These are phyloP conservation scores for Hibiscus trionum DNA, from an alignment of 345 rosid genomes.

Conservation along the genomic window DNA sequence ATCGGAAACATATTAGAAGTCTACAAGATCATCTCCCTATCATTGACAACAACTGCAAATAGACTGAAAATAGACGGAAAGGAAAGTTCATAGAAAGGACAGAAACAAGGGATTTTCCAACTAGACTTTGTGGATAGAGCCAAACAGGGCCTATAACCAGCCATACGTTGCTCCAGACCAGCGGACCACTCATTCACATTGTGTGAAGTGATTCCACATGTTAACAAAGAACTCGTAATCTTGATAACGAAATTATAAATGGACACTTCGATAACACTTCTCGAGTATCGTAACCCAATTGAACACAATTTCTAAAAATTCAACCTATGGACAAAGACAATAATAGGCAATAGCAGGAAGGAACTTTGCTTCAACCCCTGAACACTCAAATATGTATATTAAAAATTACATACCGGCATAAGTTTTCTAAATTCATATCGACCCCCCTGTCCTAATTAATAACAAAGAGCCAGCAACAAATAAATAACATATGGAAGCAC, in stretches of 20 bases:
- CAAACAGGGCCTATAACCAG: not conserved
- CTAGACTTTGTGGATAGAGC: not conserved
- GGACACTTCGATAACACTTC: not conserved
- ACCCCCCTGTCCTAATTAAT: not conserved
- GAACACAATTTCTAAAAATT: not conserved
- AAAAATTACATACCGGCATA: not conserved
- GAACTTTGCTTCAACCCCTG: not conserved
- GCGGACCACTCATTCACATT: not conserved
- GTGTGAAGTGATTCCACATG: not conserved
- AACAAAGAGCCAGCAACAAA: not conserved
- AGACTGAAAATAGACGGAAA: too few relatives aligned
- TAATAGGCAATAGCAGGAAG: not conserved
- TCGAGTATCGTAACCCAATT: not conserved
- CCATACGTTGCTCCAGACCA: not conserved
- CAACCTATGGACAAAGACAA: not conserved
- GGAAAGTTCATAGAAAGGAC: not conserved
- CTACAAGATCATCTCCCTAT: not conserved
- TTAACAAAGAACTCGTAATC: not conserved
- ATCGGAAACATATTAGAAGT: not conserved
- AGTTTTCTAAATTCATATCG: not conserved
- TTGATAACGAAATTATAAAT: not conserved
- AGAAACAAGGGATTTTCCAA: not conserved
- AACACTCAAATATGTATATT: not conserved
- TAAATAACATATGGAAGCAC: not conserved
- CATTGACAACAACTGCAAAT: not conserved